Conservation (phyloP, 2,329 filamentous ascomycete species). For the Fusarium mangiferae region DNA sequence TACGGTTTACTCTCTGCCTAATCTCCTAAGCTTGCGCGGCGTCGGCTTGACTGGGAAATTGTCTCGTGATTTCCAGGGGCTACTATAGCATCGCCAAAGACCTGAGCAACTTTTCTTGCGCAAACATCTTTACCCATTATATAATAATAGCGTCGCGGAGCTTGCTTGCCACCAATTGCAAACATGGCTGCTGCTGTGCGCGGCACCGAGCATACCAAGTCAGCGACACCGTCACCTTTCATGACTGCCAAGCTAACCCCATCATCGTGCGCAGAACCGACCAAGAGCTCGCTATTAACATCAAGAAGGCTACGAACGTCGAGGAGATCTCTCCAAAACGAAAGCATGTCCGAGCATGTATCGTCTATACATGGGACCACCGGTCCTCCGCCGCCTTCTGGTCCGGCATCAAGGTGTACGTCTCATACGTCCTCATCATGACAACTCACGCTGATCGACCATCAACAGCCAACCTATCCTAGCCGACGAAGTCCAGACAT, state of each 20-base stretch:
- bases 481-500: constrained; percentile 97
- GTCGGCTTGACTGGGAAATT: constrained; percentile 36
- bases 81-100: constrained; percentile 11
- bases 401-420: constrained; percentile 97
- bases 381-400: constrained; percentile 95
- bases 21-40: constrained; percentile 25
- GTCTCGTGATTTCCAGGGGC: constrained; percentile 44
- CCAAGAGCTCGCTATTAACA: constrained; percentile 75
- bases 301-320: constrained; percentile 74
- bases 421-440: constrained; percentile 44
- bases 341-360: constrained; percentile 97
- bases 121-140: constrained; percentile 10
- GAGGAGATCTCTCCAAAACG: constrained; percentile 76
- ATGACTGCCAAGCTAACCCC: constrained; percentile 24
- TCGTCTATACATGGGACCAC: constrained; percentile 99
- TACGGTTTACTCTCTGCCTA: constrained; percentile 1
- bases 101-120: constrained; percentile 11
- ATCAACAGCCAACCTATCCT: constrained; percentile 88
- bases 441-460: constrained; percentile 9
- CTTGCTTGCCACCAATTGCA: constrained; percentile 31
- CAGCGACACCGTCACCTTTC: constrained; percentile 27
- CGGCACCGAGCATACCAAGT: constrained; percentile 52
- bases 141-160: constrained; percentile 22
- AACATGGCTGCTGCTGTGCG: constrained; percentile 48
- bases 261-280: constrained; percentile 63